Evolutionary conservation across 1,284 basidiomycete species (phyloP).

Genomic region (Ustilago shanxiensis): DNA sequence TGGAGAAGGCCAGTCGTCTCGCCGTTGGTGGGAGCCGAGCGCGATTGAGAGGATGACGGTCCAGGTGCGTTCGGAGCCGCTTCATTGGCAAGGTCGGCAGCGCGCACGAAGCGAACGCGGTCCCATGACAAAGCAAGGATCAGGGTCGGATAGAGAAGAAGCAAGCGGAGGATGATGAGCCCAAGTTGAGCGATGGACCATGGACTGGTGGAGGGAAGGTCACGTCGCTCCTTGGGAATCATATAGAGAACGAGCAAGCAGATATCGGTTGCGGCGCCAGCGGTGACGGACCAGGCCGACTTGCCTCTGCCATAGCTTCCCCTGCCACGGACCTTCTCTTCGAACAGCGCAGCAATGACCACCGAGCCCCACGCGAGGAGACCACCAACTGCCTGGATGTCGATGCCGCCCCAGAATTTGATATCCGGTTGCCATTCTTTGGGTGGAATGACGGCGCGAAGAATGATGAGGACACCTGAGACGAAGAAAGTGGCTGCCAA

Average conservation of each 20-base stretch:
- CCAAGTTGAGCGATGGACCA: constrained; percentile 61
- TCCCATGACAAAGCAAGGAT: constrained; percentile 56
- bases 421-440: constrained; percentile 61
- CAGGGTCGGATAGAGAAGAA: constrained; percentile 58
- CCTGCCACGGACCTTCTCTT: constrained; percentile 54
- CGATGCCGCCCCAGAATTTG: constrained; percentile 52
- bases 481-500: constrained; percentile 56
- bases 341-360: constrained; percentile 55
- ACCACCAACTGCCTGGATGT: constrained; percentile 60
- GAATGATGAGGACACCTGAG: constrained; percentile 61
- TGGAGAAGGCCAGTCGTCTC: constrained; percentile 41
- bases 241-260: constrained; percentile 50
- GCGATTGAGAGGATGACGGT: constrained; percentile 19
- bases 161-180: constrained; percentile 52
- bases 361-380: constrained; percentile 57
- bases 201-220: constrained; percentile 30
- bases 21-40: constrained; percentile 30
- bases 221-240: constrained; percentile 31
- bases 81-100: constrained; percentile 44
- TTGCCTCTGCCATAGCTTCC: constrained; percentile 62
- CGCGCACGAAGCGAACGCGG: constrained; percentile 53
- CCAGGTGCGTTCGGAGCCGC: constrained; percentile 15
- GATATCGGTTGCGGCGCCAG: constrained; percentile 46
- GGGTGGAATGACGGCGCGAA: constrained; percentile 62
- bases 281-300: constrained; percentile 37